These are phyloP conservation scores for Moricandia moricandioides DNA, from an alignment of 345 rosid species.

Conservation along the genomic window DNA sequence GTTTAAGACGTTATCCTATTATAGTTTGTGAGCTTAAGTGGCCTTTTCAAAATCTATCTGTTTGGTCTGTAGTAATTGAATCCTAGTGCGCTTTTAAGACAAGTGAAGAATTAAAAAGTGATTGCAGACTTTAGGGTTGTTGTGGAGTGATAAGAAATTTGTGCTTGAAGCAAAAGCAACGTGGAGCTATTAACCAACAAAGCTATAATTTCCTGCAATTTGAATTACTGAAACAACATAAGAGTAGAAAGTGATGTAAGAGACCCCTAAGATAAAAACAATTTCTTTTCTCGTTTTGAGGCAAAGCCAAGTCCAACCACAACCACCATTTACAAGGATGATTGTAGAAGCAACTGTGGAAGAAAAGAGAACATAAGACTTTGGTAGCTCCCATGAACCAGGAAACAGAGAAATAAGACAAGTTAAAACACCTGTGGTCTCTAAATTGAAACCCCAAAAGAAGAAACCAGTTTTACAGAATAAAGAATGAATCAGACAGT, in stretches of 20 bases:
- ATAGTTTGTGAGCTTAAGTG: too few relatives aligned
- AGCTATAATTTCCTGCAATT: not conserved
- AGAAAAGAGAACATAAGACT: not conserved
- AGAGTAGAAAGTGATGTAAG: not conserved
- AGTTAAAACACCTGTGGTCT: not conserved
- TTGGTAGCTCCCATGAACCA: conserved; percentile 9
- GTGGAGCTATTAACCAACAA: not conserved
- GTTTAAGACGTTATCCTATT: not conserved
- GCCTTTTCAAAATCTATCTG: not conserved
- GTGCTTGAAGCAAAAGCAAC: conserved; percentile 12
- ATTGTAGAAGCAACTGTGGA: conserved; percentile 10
- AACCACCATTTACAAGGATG: conserved; percentile 17
- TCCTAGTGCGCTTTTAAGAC: not conserved
- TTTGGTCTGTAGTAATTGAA: not conserved
- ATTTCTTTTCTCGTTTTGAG: conserved; percentile 10
- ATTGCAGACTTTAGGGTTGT: not conserved
- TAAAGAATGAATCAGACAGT: conserved; percentile 16
- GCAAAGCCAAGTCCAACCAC: conserved; percentile 10
- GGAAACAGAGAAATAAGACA: conserved; percentile 13
- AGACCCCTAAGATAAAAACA: conserved; percentile 12
- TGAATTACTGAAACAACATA: not conserved
- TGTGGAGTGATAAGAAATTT: not conserved
- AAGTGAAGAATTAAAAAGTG: not conserved
- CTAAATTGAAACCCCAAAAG: conserved; percentile 4
- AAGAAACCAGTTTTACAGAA: conserved; percentile 28